Evolutionary conservation across 306 rosid genomes (phyloP).

Genomic region (Quercus variabilis): DNA sequence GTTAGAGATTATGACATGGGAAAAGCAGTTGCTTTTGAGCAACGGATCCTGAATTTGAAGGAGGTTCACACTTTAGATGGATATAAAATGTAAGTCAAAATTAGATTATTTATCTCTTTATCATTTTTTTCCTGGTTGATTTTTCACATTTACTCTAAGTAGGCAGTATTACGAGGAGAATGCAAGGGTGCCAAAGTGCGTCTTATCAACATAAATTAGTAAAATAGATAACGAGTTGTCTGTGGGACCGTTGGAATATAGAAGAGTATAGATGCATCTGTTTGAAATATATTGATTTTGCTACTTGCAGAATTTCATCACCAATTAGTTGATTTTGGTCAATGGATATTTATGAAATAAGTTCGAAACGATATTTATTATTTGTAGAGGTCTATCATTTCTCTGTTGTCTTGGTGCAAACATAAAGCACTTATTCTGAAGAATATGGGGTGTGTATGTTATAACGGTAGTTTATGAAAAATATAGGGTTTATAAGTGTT

Average conservation of each 20-base stretch:
- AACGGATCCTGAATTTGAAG: constrained; percentile 66
- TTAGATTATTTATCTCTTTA: neutral
- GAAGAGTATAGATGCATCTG: neutral
- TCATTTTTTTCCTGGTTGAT: neutral
- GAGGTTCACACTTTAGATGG: constrained; percentile 71
- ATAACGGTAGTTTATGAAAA: neutral
- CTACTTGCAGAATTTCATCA: neutral
- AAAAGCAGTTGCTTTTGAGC: constrained; percentile 73
- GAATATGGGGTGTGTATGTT: neutral
- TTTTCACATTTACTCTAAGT: neutral
- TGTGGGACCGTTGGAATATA: neutral
- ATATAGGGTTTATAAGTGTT: neutral
- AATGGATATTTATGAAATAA: neutral
- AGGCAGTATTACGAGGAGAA: neutral
- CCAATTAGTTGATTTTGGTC: neutral
- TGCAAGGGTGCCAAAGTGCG: neutral
- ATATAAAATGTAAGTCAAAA: constrained; percentile 56
- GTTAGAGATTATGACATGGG: constrained; percentile 71
- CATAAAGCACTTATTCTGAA: neutral
- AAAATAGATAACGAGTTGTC: neutral
- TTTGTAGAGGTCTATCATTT: neutral
- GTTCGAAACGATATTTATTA: constrained; percentile 6
- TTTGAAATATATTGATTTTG: neutral
- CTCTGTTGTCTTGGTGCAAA: neutral
- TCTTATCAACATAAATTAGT: neutral